Evolutionary conservation across 495 filamentous ascomycete species (phyloP).

Genomic region (Penicillium antarcticum): DNA sequence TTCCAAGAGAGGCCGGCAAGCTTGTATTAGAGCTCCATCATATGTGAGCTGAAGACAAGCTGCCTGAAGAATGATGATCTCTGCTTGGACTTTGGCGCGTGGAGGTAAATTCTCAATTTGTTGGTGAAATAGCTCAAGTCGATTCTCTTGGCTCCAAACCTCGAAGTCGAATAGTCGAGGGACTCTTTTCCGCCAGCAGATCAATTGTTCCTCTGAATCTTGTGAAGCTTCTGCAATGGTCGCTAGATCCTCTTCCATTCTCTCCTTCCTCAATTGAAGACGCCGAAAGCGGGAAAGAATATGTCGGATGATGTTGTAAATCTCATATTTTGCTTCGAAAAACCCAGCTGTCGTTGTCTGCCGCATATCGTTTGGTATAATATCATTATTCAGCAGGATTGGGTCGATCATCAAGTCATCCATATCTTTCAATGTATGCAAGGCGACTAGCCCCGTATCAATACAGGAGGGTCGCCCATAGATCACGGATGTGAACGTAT

Average conservation of each 20-base stretch:
- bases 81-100: slow-evolving; percentile 8
- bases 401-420: slow-evolving; percentile 11
- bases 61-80: slow-evolving; percentile 18
- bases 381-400: not conserved
- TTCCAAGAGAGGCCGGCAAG: slow-evolving; percentile 14
- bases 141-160: slow-evolving; percentile 5
- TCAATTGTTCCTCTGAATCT: slow-evolving; percentile 3
- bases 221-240: slow-evolving; percentile 7
- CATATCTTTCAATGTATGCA: slow-evolving; percentile 9
- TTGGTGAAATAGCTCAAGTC: slow-evolving; percentile 4
- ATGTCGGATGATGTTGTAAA: slow-evolving; percentile 16
- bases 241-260: slow-evolving; percentile 6
- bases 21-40: slow-evolving; percentile 17
- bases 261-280: slow-evolving; percentile 9
- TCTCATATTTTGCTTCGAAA: slow-evolving; percentile 9
- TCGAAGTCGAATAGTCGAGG: slow-evolving; percentile 11
- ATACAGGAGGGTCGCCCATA: slow-evolving; percentile 18
- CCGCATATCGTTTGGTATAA: not conserved
- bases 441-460: slow-evolving; percentile 9
- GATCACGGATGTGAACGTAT: slow-evolving; percentile 16
- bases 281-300: slow-evolving; percentile 12
- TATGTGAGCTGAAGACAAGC: slow-evolving; percentile 16
- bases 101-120: slow-evolving; percentile 2
- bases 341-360: slow-evolving; percentile 8
- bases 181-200: slow-evolving; percentile 3